These are phyloP conservation scores for Tricladium varicosporioides DNA, from an alignment of 2,329 filamentous ascomycete species.

Conservation along the genomic window DNA sequence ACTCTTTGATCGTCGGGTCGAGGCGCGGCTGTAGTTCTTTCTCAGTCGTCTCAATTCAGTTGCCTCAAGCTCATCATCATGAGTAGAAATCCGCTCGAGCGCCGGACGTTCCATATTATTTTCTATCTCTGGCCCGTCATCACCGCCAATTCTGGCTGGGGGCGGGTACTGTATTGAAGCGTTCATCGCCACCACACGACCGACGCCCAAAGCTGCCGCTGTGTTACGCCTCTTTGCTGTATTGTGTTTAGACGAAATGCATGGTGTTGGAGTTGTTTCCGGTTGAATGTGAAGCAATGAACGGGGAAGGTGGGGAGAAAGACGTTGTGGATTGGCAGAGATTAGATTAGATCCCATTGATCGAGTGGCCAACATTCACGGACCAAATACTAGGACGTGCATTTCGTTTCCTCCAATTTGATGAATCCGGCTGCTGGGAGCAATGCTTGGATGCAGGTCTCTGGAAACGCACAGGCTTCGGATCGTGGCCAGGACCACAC, in stretches of 20 bases:
- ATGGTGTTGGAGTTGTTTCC: neutral
- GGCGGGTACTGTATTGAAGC: neutral
- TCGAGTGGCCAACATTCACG: neutral
- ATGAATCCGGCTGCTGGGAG: neutral
- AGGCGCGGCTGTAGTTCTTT: conserved; percentile 27
- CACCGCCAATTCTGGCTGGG: neutral
- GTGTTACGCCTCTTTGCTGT: neutral
- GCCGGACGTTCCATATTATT: neutral
- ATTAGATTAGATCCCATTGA: conserved; percentile 10
- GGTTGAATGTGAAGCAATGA: neutral
- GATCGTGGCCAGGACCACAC: too few species aligned
- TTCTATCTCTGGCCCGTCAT: neutral
- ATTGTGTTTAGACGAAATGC: neutral
- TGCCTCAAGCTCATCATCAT: conserved; percentile 26
- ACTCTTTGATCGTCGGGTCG: conserved; percentile 14
- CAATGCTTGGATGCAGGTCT: neutral
- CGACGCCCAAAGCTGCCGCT: neutral
- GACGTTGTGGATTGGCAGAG: neutral
- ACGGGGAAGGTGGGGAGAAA: conserved; percentile 2
- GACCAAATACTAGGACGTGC: neutral
- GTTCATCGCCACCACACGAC: neutral
- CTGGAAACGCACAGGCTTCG: too few species aligned
- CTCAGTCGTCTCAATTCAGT: conserved; percentile 28
- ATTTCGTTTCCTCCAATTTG: neutral
- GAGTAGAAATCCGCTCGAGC: conserved; percentile 1